These are phyloP conservation scores for Populus ilicifolia DNA, from an alignment of 345 rosid species.

Conservation along the genomic window DNA sequence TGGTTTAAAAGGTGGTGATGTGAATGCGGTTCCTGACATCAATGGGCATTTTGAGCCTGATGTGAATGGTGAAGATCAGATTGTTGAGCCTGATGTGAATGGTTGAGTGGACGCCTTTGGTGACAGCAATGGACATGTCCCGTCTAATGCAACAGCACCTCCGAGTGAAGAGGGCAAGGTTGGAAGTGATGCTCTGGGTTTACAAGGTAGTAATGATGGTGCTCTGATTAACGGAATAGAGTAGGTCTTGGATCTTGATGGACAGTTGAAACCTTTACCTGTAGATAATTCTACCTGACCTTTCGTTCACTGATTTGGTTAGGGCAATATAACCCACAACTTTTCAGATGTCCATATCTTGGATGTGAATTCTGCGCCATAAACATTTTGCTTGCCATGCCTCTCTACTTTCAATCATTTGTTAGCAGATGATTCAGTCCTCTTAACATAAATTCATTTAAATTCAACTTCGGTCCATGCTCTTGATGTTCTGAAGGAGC, in stretches of 20 bases:
- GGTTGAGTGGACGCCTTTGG: conserved; percentile 14
- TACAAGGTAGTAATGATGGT: conserved; percentile 15
- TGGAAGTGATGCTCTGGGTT: conserved; percentile 15
- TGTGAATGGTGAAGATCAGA: not conserved
- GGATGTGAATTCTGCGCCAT: conserved; percentile 9
- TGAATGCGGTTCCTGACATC: conserved; percentile 8
- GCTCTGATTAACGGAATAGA: conserved; percentile 19
- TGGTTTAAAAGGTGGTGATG: conserved; percentile 15
- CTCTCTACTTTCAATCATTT: conserved; percentile 17
- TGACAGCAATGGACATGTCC: conserved; percentile 20
- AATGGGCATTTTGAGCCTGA: conserved; percentile 7
- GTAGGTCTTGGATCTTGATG: conserved; percentile 16
- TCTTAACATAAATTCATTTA: conserved; percentile 25
- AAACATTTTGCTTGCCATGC: conserved; percentile 19
- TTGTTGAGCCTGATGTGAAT: conserved; percentile 20
- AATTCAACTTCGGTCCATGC: not conserved
- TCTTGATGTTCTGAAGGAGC: not conserved
- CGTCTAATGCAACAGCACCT: conserved; percentile 16
- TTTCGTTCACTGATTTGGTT: conserved; percentile 23
- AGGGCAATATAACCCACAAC: conserved; percentile 19
- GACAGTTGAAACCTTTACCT: conserved; percentile 20
- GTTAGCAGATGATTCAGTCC: conserved; percentile 22
- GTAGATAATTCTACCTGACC: conserved; percentile 32
- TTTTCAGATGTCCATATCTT: conserved; percentile 16
- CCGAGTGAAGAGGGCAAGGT: conserved; percentile 23